These are phyloP conservation scores for Metschnikowia henanensis DNA, from an alignment of 805 yeast species.

Conservation along the genomic window DNA sequence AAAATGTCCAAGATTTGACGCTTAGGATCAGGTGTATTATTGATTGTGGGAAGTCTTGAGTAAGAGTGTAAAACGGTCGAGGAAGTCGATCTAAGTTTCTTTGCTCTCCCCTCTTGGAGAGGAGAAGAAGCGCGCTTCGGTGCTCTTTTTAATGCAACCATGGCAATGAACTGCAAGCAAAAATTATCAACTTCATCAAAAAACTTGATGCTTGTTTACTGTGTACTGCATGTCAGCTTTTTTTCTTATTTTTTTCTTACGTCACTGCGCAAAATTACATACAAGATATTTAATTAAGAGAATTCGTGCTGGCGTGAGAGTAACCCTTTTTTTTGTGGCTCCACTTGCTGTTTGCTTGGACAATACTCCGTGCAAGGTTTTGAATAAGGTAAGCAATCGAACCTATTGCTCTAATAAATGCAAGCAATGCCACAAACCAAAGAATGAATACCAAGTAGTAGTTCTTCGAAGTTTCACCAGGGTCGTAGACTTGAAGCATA, in stretches of 20 bases:
- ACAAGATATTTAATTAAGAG: conserved; percentile 24
- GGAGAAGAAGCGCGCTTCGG: conserved; percentile 25
- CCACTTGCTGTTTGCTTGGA: conserved; percentile 43
- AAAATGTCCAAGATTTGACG: conserved; percentile 66
- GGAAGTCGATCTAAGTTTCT: conserved; percentile 30
- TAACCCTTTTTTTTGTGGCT: conserved; percentile 41
- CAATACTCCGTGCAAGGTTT: conserved; percentile 34
- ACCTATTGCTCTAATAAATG: conserved; percentile 81
- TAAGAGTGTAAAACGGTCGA: conserved; percentile 51
- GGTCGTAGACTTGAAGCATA: conserved; percentile 76
- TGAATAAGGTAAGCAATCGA: conserved; percentile 66
- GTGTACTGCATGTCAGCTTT: conserved; percentile 3
- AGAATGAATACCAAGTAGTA: conserved; percentile 79
- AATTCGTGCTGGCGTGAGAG: conserved; percentile 31
- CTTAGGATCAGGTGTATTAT: conserved; percentile 38
- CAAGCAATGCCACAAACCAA: conserved; percentile 89
- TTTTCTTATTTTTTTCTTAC: background rate
- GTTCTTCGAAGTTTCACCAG: conserved; percentile 60
- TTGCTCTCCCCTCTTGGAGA: conserved; percentile 22
- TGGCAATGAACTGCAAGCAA: conserved; percentile 14
- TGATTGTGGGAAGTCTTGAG: conserved; percentile 46
- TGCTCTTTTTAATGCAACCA: conserved; percentile 47
- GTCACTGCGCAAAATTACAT: no score
- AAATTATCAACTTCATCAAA: background rate
- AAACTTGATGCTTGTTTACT: background rate